Evolutionary conservation across 495 filamentous ascomycete species (phyloP).

Genomic region (Hapsidospora chrysogenum): DNA sequence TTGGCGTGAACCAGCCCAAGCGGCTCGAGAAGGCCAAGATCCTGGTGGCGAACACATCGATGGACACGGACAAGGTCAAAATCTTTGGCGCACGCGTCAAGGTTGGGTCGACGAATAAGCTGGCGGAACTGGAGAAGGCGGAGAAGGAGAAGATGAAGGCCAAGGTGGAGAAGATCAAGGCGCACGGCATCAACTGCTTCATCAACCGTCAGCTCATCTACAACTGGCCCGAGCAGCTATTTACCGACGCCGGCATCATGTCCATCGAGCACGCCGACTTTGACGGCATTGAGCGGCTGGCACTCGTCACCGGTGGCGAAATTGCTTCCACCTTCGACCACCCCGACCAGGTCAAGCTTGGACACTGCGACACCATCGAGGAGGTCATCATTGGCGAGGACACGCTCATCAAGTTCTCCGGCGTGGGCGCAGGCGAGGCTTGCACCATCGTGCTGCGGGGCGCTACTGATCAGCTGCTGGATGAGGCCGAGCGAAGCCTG

Average conservation of each 20-base stretch:
- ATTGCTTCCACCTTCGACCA: constrained; percentile 97
- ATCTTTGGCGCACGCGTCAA: constrained; percentile 95
- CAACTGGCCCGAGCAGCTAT: constrained; percentile 99
- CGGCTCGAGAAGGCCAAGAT: constrained; percentile 96
- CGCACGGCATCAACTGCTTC: constrained; percentile 98
- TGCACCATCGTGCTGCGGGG: constrained; percentile 95
- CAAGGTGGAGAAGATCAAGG: constrained; percentile 97
- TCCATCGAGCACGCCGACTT: constrained; percentile 99
- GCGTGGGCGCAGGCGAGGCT: constrained; percentile 82
- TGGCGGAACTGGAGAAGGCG: constrained; percentile 92
- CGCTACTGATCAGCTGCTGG: constrained; percentile 88
- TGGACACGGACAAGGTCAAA: constrained; percentile 99
- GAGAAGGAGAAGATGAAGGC: constrained; percentile 98
- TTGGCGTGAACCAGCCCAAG: constrained; percentile 97
- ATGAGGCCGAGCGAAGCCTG: constrained; percentile 89
- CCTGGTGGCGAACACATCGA: constrained; percentile 89
- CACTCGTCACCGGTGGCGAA: constrained; percentile 90
- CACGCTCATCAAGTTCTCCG: constrained; percentile 91
- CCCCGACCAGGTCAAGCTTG: constrained; percentile 90
- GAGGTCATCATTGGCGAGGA: constrained; percentile 98
- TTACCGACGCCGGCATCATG: constrained; percentile 92
- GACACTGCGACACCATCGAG: constrained; percentile 88
- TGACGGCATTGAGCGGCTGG: constrained; percentile 89
- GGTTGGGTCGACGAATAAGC: constrained; percentile 84
- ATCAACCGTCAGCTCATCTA: constrained; percentile 98